Evolutionary conservation across 768 basidiomycete species (phyloP).

Genomic region (Trametes cubensis): DNA sequence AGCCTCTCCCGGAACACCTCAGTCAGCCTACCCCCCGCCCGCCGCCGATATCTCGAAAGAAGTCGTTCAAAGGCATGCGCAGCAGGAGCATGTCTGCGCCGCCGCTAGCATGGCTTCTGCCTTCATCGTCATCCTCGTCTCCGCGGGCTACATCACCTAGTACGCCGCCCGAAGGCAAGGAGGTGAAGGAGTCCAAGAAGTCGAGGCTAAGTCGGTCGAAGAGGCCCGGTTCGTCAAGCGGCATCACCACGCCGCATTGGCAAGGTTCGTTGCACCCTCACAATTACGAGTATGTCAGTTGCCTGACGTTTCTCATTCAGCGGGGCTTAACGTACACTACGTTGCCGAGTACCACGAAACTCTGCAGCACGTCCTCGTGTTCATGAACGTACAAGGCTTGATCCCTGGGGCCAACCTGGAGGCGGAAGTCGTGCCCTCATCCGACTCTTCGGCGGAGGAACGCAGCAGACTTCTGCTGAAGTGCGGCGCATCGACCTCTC

Average conservation of each 20-base stretch:
- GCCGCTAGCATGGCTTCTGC: conserved; percentile 36
- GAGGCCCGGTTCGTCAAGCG: conserved; percentile 34
- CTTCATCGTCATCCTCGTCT: conserved; percentile 9
- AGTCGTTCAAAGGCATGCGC: conserved; percentile 30
- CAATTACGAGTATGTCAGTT: background rate
- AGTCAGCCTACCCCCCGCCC: conserved; percentile 51
- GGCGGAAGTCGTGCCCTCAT: conserved; percentile 60
- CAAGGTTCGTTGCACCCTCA: conserved; percentile 26
- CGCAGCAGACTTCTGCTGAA: conserved; percentile 66
- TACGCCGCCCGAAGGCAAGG: conserved; percentile 4
- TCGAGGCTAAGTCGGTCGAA: conserved; percentile 25
- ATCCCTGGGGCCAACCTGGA: conserved; percentile 56
- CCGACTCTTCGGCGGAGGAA: conserved; percentile 11
- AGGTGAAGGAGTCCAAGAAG: conserved; percentile 23
- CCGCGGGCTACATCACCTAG: conserved; percentile 24
- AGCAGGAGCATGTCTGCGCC: conserved; percentile 42
- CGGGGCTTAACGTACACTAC: conserved; percentile 48
- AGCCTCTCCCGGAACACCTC: conserved; percentile 38
- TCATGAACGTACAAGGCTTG: conserved; percentile 59
- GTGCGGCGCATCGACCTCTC: conserved; percentile 58
- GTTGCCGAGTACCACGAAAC: conserved; percentile 86
- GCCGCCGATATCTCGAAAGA: conserved; percentile 45
- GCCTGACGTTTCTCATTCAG: conserved; percentile 12
- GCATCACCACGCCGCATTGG: conserved; percentile 24
- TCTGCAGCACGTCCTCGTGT: conserved; percentile 76